Evolutionary conservation across 2,329 filamentous ascomycete species (phyloP), one percentile per base, ranked within the genome.

Genomic region (Colletotrichum liriopes): DNA sequence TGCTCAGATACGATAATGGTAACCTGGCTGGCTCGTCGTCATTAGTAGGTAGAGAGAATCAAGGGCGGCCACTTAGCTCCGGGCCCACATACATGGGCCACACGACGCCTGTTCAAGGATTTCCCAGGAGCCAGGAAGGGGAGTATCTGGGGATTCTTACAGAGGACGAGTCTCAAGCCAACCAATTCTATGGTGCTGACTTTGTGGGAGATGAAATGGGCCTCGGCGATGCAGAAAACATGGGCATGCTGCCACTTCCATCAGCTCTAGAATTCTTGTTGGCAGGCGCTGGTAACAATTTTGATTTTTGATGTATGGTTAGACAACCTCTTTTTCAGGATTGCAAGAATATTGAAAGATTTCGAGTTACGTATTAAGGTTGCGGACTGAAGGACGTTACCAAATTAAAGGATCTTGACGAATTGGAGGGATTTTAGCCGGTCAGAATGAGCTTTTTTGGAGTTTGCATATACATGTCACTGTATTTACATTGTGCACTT

Each of bases 211-310:
- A 55, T 8, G 65, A 67, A 16, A 55, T 74, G 39, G 64, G 65
- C 7, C 67, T 77, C 26, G 60, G 23, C 18, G 60, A 68, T 16
- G 73, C 62, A 62, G 74, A 62, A 60, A 71, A 61, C 49, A 74
- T 75, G 71, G 73, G 59, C 37, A 74, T 76, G 55, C 73, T 81
- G 23, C 75, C 77, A 5, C 74, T 80, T 18, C 79, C 79, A 14
- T 79, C 78, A 14, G 77, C 79, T 16, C 62, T 81, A 37, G 79
- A 81, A 47, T 76, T 79, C 26, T 72, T 81, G 32, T 66, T 81
- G n/a, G 79, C 79, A 9, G 79, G 79, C 0, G 77, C 80, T 9
- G 71, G 66, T 0, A 62, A 56, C 18, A 66, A 67, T 2, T 74
- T 72, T 55, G 59, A 63, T 20, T 74, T 71, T 54, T 64, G 5